A percentile compares a stretch with the other conserved stretches of the same genome.
Conservation (phyloP, 371 early-diverging fungal species). For the Rhizopus stolonifer region DNA sequence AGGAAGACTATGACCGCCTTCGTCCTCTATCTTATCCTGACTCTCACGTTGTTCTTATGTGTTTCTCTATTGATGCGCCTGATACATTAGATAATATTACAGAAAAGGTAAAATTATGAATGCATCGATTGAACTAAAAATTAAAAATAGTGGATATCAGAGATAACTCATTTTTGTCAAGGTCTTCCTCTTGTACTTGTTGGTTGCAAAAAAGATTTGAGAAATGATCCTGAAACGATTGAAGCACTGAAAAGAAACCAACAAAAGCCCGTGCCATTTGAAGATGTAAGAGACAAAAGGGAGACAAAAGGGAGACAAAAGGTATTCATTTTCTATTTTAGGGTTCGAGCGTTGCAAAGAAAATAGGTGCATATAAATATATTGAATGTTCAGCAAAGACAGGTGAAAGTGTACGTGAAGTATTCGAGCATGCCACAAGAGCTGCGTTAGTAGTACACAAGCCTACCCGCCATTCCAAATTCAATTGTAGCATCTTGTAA, state of each 20-base stretch:
- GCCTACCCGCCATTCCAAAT: not conserved
- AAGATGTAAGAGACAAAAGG: conserved; percentile 57
- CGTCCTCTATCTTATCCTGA: conserved; percentile 92
- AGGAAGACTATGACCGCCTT: conserved; percentile 89
- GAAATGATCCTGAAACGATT: conserved; percentile 75
- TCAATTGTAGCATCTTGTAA: conserved; percentile 23
- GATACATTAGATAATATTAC: conserved; percentile 87
- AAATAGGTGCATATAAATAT: conserved; percentile 75
- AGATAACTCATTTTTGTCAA: conserved; percentile 86
- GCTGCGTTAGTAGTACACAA: conserved; percentile 56
- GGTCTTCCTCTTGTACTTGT: conserved; percentile 86
- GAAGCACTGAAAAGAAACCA: conserved; percentile 74
- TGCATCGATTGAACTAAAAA: not conserved
- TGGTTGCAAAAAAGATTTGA: conserved; percentile 89
- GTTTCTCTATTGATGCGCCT: conserved; percentile 82
- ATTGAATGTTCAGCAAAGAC: conserved; percentile 76
- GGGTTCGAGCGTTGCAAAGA: conserved; percentile 64
- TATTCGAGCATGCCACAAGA: conserved; percentile 69
- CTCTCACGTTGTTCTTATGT: conserved; percentile 87
- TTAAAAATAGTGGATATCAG: conserved; percentile 81
- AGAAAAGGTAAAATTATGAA: conserved; percentile 53
- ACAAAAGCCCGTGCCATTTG: conserved; percentile 76
- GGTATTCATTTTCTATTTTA: conserved; percentile 1
- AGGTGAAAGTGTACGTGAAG: conserved; percentile 74
- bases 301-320: not conserved